A percentile compares a stretch with the other conserved stretches of the same genome.
Conservation (phyloP, 2,329 filamentous ascomycete genomes). For the Diaporthe helianthi region DNA sequence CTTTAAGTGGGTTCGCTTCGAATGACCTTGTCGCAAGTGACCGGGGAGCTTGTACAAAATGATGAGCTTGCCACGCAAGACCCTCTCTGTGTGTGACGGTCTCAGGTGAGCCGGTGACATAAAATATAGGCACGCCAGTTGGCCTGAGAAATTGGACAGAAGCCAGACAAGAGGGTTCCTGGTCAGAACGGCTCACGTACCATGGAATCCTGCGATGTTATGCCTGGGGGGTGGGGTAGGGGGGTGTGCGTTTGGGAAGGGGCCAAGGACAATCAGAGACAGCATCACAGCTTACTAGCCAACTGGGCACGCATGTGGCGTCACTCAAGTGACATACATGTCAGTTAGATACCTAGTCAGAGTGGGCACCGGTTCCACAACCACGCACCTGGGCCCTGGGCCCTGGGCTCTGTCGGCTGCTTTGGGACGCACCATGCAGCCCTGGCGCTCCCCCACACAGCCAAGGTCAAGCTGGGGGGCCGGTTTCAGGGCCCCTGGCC, state of each 20-base stretch:
- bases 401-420: background rate
- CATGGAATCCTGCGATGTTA: conserved; percentile 5
- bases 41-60: conserved; percentile 18
- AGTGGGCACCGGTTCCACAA: background rate
- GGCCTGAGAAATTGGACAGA: background rate
- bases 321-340: conserved; percentile 22
- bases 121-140: background rate
- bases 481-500: conserved; percentile 20
- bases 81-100: conserved; percentile 21
- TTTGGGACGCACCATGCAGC: conserved; percentile 14
- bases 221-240: background rate
- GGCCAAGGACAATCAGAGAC: background rate
- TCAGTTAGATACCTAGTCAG: background rate
- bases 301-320: background rate
- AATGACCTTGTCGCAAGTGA: conserved; percentile 25
- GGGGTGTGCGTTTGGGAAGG: too few species aligned
- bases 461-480: conserved; percentile 1
- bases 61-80: conserved; percentile 19
- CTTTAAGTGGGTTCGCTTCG: conserved; percentile 21
- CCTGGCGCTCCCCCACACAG: conserved; percentile 1
- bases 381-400: background rate
- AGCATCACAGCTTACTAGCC: background rate
- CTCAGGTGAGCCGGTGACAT: conserved; percentile 13
- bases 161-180: background rate
- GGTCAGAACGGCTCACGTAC: conserved; percentile 18